Conservation (phyloP, 192 early-diverging fungal genomes). For the Backusella parvicylindrica region DNA sequence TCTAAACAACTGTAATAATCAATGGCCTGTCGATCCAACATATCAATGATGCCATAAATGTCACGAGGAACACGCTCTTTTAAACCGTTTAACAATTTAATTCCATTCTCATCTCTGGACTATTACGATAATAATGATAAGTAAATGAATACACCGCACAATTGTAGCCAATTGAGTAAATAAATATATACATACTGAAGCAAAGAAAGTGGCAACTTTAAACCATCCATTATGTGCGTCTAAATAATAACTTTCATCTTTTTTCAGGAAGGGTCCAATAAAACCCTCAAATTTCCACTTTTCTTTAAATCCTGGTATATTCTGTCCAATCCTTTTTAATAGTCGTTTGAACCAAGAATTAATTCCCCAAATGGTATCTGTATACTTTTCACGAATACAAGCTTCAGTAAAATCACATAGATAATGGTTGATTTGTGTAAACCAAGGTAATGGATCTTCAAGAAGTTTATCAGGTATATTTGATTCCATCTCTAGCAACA, state of each 20-base stretch:
- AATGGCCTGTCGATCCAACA: slow-evolving; percentile 19
- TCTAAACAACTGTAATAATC: slow-evolving; percentile 17
- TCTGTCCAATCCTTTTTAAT: neutral
- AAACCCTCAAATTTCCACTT: slow-evolving; percentile 7
- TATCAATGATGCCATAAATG: slow-evolving; percentile 9
- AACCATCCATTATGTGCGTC: neutral
- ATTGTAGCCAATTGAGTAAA: neutral
- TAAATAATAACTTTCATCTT: neutral
- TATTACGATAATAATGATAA: neutral
- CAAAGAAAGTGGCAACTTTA: slow-evolving; percentile 13
- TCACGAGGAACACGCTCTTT: neutral
- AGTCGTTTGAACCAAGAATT: slow-evolving; percentile 22
- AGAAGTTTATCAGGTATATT: neutral
- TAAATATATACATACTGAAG: slow-evolving; percentile 8
- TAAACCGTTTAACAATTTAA: neutral
- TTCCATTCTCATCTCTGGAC: slow-evolving; percentile 17
- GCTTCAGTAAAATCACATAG: slow-evolving; percentile 19
- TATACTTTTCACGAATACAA: slow-evolving; percentile 12
- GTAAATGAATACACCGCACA: neutral
- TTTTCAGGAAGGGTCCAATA: slow-evolving; percentile 17
- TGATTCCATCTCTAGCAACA: neutral
- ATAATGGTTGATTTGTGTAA: neutral
- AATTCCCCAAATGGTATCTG: slow-evolving; percentile 22
- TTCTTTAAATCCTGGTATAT: slow-evolving; percentile 4
- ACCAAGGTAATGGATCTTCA: neutral